Conservation (phyloP, 441 rosid species). For the Iberis amara region DNA sequence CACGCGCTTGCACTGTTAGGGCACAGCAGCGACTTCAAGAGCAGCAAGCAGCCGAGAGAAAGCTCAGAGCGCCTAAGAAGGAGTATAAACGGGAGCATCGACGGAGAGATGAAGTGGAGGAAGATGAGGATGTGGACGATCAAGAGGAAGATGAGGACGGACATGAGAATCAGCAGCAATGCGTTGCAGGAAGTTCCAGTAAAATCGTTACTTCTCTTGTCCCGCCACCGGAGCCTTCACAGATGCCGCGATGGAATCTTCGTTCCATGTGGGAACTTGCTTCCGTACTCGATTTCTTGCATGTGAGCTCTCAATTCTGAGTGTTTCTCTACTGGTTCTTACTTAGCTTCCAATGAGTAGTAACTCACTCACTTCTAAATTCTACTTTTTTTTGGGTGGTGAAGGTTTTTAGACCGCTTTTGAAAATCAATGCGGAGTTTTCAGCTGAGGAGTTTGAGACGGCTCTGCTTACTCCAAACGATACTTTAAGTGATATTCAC, state of each 20-base stretch:
- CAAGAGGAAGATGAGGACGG: conserved; percentile 26
- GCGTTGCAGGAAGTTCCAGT: conserved; percentile 38
- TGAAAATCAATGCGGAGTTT: conserved; percentile 75
- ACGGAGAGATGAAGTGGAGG: conserved; percentile 27
- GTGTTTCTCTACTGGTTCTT: conserved; percentile 9
- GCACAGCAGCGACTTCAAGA: conserved; percentile 54
- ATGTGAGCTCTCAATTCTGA: conserved; percentile 48
- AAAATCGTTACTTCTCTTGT: conserved; percentile 63
- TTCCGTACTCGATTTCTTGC: conserved; percentile 81
- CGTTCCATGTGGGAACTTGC: conserved; percentile 96
- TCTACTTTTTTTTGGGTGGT: conserved; percentile 9
- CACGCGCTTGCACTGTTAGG: conserved; percentile 83
- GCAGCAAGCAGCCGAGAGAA: conserved; percentile 38
- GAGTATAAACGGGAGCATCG: conserved; percentile 33
- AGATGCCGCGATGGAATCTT: conserved; percentile 73
- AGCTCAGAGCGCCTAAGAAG: conserved; percentile 30
- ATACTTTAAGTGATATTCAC: conserved; percentile 76
- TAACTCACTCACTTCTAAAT: conserved; percentile 4
- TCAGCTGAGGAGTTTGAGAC: conserved; percentile 93
- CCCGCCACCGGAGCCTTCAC: conserved; percentile 62
- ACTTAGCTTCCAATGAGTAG: conserved; percentile 9
- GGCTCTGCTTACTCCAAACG: conserved; percentile 71
- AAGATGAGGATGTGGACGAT: conserved; percentile 26
- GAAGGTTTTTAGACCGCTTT: conserved; percentile 71
- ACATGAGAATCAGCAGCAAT: conserved; percentile 48